Evolutionary conservation across 2,329 filamentous ascomycete genomes (phyloP).

Genomic region (Coleophoma crateriformis): DNA sequence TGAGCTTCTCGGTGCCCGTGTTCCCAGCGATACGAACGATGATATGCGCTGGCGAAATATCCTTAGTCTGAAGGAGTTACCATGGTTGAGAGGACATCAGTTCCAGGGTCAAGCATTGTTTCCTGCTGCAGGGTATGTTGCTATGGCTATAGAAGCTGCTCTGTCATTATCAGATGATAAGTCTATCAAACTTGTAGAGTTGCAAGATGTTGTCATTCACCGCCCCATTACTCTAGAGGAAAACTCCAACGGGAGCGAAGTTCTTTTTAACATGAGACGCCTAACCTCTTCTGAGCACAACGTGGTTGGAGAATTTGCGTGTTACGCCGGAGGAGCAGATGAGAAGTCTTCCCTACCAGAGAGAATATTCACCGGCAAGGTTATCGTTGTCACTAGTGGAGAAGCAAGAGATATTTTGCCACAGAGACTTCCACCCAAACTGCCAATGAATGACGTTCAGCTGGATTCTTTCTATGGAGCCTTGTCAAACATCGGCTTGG

Average conservation of each 20-base stretch:
- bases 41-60: constrained; percentile 10
- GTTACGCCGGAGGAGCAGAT: not conserved
- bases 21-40: not conserved
- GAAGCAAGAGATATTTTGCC: not conserved
- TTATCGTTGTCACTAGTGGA: not conserved
- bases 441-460: not conserved
- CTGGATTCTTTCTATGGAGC: not conserved
- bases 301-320: not conserved
- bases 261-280: not conserved
- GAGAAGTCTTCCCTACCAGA: not conserved
- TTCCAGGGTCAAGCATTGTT: constrained; percentile 31
- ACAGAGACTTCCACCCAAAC: not conserved
- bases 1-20: constrained; percentile 7
- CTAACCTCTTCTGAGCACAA: not conserved
- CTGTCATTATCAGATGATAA: not conserved
- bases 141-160: constrained; percentile 41
- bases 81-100: constrained; percentile 40
- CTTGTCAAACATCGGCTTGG: not conserved
- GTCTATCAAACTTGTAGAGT: not conserved
- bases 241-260: not conserved
- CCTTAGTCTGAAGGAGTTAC: constrained; percentile 21
- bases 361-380: not conserved
- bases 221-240: not conserved
- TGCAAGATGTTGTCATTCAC: not conserved
- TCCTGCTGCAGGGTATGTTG: constrained; percentile 39